Evolutionary conservation across 257 asterid species (phyloP).

Genomic region (Vinca minor): DNA sequence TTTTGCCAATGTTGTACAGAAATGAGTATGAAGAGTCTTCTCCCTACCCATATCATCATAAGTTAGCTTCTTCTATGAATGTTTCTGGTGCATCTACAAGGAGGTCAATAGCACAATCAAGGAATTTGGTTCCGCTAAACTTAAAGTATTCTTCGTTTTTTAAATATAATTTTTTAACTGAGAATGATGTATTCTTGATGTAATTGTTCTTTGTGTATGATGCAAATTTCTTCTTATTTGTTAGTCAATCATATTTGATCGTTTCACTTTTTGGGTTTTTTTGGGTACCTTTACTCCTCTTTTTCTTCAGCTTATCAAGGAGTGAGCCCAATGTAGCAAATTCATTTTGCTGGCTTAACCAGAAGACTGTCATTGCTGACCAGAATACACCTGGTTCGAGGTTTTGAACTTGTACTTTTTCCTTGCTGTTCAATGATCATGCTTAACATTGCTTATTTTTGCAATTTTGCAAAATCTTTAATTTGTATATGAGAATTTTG

Average conservation of each 20-base stretch:
- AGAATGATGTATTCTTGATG: not conserved
- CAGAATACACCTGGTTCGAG: conserved; percentile 65
- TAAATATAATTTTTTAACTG: not conserved
- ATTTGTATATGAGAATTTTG: not conserved
- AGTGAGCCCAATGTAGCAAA: conserved; percentile 67
- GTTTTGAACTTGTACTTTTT: conserved; percentile 23
- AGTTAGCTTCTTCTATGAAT: conserved; percentile 21
- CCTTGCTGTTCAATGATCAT: not conserved
- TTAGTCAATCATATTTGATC: not conserved
- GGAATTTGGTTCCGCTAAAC: conserved; percentile 12
- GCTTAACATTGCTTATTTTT: not conserved
- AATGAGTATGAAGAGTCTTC: conserved; percentile 16
- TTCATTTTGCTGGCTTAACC: conserved; percentile 62
- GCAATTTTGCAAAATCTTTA: not conserved
- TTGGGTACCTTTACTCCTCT: conserved; percentile 15
- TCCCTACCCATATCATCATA: conserved; percentile 18
- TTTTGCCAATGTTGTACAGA: conserved; percentile 16
- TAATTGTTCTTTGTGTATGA: conserved; percentile 1
- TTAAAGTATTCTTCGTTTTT: conserved; percentile 10
- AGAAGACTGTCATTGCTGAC: conserved; percentile 62
- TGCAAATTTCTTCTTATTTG: not conserved
- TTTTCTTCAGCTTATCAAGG: conserved; percentile 51
- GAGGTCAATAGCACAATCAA: conserved; percentile 8
- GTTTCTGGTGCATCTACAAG: conserved; percentile 22
- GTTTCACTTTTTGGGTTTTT: not conserved